Evolutionary conservation across 768 basidiomycete species (phyloP).

Genomic region (Mycena haematopus): DNA sequence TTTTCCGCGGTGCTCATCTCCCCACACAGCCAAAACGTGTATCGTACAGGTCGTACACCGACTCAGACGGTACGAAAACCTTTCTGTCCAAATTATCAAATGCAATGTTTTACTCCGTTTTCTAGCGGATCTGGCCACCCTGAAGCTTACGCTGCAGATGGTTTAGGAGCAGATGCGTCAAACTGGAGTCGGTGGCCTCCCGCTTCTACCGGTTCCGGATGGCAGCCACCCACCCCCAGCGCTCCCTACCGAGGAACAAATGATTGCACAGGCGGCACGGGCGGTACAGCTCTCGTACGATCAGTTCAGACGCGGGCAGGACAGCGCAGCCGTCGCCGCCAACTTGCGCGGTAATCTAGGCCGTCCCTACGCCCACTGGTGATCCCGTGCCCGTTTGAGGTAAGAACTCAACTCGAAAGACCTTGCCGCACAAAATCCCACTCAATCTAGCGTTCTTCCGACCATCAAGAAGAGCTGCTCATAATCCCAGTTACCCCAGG

Average conservation of each 20-base stretch:
- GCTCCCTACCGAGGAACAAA: conserved; percentile 51
- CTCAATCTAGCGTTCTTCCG: no score
- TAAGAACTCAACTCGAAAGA: no score
- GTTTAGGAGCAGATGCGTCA: conserved; percentile 58
- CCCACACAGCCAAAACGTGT: conserved; percentile 20
- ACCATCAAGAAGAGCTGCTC: no score
- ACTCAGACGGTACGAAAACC: neutral
- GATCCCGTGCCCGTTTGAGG: neutral
- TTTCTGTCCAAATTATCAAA: neutral
- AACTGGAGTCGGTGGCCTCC: conserved; percentile 74
- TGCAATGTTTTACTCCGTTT: neutral
- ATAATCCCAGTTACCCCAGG: no score
- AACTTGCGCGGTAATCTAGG: conserved; percentile 13
- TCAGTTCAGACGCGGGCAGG: conserved; percentile 57
- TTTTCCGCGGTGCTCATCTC: neutral
- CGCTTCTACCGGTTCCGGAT: conserved; percentile 45
- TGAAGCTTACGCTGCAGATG: conserved; percentile 55
- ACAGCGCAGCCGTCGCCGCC: conserved; percentile 59
- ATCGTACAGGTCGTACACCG: conserved; percentile 23
- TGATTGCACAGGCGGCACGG: conserved; percentile 48
- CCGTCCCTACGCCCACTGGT: neutral
- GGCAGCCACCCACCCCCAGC: conserved; percentile 29
- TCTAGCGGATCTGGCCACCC: conserved; percentile 50
- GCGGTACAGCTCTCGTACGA: conserved; percentile 57
- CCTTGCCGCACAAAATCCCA: no score